Conservation (phyloP, 169 alveolate genomes). For the Plasmodium gaboni region DNA sequence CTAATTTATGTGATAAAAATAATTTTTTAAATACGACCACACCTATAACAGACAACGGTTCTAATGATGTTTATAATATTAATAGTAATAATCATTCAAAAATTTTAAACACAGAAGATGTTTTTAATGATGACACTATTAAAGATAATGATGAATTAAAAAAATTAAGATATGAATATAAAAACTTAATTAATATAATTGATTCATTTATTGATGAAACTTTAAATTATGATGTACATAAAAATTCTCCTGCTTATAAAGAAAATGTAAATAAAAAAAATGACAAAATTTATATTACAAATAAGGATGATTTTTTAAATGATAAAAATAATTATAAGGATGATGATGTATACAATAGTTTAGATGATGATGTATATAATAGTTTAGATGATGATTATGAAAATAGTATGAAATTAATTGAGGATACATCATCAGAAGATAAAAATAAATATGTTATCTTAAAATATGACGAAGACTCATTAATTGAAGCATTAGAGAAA, state of each 20-base stretch:
- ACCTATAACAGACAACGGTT: no score
- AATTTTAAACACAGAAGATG: not conserved
- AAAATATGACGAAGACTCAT: slow-evolving; percentile 64
- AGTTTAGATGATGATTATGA: not conserved
- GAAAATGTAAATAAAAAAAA: not conserved
- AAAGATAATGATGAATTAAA: slow-evolving; percentile 42
- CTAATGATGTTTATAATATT: no score
- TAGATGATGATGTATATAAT: not conserved
- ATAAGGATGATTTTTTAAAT: not conserved
- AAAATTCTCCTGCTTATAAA: not conserved
- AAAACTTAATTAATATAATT: slow-evolving; percentile 17
- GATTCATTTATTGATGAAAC: slow-evolving; percentile 44
- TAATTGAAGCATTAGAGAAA: slow-evolving; percentile 56
- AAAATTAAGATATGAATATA: slow-evolving; percentile 28
- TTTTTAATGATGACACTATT: not conserved
- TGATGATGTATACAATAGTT: not conserved
- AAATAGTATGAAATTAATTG: slow-evolving; percentile 18
- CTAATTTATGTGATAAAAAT: no score
- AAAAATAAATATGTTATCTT: slow-evolving; percentile 34
- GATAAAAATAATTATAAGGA: not conserved
- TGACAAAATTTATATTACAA: not conserved
- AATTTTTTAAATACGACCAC: no score
- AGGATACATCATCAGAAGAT: slow-evolving; percentile 5
- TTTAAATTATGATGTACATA: not conserved
- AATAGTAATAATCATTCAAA: no score